Evolutionary conservation across 2,329 filamentous ascomycete genomes (phyloP).

Genomic region (Colletotrichum euphorbiae): DNA sequence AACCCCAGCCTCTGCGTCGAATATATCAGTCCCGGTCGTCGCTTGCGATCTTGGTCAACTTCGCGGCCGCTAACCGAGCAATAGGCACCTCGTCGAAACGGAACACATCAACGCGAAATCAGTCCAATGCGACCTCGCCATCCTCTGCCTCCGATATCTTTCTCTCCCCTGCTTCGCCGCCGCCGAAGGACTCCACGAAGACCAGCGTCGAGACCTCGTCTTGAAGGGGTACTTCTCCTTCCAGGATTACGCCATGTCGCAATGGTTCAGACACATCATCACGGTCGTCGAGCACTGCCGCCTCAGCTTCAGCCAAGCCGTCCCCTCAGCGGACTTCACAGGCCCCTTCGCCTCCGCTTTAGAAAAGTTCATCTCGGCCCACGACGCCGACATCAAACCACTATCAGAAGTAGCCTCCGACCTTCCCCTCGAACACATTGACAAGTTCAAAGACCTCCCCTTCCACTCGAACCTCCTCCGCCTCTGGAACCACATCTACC

Average conservation of each 20-base stretch:
- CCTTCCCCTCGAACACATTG: constrained; percentile 25
- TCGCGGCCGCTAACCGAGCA: neutral
- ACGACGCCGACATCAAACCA: constrained; percentile 15
- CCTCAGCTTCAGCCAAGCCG: constrained; percentile 11
- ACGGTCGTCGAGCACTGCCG: constrained; percentile 40
- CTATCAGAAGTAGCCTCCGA: neutral
- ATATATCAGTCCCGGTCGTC: no score
- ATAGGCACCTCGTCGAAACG: constrained; percentile 43
- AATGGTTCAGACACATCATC: constrained; percentile 50
- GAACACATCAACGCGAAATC: constrained; percentile 41
- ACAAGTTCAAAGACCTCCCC: constrained; percentile 32
- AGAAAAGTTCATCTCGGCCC: constrained; percentile 16
- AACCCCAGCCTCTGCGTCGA: no score
- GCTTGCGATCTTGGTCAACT: no score
- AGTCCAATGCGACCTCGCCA: constrained; percentile 48
- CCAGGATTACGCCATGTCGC: constrained; percentile 52
- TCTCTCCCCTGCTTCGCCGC: constrained; percentile 48
- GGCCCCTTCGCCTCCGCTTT: constrained; percentile 18
- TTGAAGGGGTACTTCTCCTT: constrained; percentile 49
- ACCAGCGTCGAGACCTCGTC: constrained; percentile 34
- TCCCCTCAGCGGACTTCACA: neutral
- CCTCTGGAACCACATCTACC: constrained; percentile 42
- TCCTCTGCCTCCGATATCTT: constrained; percentile 51
- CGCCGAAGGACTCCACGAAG: constrained; percentile 25
- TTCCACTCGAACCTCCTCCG: constrained; percentile 31